Evolutionary conservation across 345 rosid genomes (phyloP), one percentile per base, ranked within the genome.

Genomic region (Brassica napus): DNA sequence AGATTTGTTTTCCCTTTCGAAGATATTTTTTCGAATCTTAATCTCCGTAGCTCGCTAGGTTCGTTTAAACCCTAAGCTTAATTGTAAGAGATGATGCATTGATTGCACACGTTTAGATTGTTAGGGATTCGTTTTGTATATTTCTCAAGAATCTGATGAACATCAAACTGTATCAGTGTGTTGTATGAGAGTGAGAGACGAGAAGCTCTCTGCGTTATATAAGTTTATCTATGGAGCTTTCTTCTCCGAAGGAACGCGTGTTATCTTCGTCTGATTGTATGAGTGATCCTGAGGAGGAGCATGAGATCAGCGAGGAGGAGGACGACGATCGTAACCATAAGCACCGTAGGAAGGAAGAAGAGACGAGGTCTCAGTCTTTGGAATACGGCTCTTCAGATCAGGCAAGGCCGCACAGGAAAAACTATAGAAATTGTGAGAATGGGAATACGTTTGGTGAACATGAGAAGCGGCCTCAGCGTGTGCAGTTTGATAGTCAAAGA

Each of bases 251-350:
- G 84, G 83, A 85, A 15, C 81, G 82, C 60, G 88, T 83, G 73
- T 85, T 85, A 81, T 87, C 96, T 74, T 83, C 97, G 57, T 82
- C 88, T 16, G 90, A 93, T 71, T 90, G 91, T 71, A 76, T 71
- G 61, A 88, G 89, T 84, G 96, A 88, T 75, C 97, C 92, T 24
- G 92, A 91, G 79, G 92, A 91, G 80, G 98, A 92, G 82, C 91
- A 89, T 85, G 99, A 95, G 87, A 82, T 95, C 68, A 95, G 97
- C 61, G 99, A 95, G 72, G 98, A 95, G 57, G 98, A 95, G 59
- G 99, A 95, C 74, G 99, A 95, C 34, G 99, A 95, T 81, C 97
- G 94, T 74, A 94, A 96, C 85, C 94, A 95, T 85, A 97, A 93
- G 84, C 94, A 95, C 81, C 99, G 94, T 80, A 96, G 98, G 44